Base-by-base conservation (phyloP, 2,329 filamentous ascomycete genomes). In the Seiridium cupressi region DNA sequence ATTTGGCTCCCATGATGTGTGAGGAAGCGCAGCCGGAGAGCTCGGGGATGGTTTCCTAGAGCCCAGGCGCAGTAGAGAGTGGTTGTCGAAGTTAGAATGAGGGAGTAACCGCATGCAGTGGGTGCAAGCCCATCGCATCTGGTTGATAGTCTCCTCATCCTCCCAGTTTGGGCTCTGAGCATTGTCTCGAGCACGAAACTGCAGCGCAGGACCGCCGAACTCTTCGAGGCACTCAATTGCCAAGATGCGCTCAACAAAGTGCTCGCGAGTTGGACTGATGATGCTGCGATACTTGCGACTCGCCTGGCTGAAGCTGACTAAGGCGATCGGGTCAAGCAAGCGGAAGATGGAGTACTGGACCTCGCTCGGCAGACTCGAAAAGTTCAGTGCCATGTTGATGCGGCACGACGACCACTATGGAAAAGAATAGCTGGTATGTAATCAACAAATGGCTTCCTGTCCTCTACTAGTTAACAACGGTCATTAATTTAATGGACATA, bases 51-150 rank as follows among this genome's bases (percentile, higher is more conserved):
- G 61, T 35, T 64, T 64, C 54, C 62, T 60, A 35, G 61, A 63
- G 3, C 38, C 56, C 3, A 63, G 57, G 13, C 61, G 53, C 36
- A 64, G 32, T 7, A 64, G 56, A 6, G 61, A 62, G 36, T 63
- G 61, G 34, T 64, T 63, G 6, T 64, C 62, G 35, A 64, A 64
- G 3, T 32, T 18, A 7, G 42, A 26, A 53, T 61, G 61, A 5
- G n/a, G 44, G n/a, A 63, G 59, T 3, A 64, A 34, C 56, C 59
- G 61, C 9, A 63, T 18, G 48, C 62, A 64, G 36, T 55, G 48
- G 3, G 57, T 46, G 13, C 62, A 64, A 3, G 59, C 57, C 62
- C 62, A 64, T 5, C 59, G 55, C 47, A 62, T 59, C 1, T 42
- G 48, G 11, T 59, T 56, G 44, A 60, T 62, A 26, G 26, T 18